phyloP scores from a whole-genome alignment of 2,329 filamentous ascomycete species.

The Paraphoma sp. region DNA sequence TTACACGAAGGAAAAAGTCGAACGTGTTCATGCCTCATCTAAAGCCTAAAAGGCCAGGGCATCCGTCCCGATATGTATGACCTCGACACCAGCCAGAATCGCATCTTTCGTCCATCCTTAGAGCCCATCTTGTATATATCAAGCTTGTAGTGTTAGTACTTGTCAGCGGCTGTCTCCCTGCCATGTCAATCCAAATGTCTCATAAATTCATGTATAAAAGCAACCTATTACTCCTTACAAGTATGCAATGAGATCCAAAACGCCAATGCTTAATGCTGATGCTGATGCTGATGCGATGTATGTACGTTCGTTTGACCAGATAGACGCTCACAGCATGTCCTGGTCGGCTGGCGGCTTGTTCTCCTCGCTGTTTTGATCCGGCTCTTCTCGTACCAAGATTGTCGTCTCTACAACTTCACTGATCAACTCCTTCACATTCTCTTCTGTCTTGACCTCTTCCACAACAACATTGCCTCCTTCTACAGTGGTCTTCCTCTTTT shows the following conservation, averaged over 20 bases:
- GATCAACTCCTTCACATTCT: conserved; percentile 3
- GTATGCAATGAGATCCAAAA: conserved; percentile 24
- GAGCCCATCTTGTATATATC: too few relatives aligned
- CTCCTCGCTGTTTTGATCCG: conserved; percentile 4
- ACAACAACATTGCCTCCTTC: conserved; percentile 30
- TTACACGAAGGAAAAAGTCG: too few relatives aligned
- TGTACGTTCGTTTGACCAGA: not conserved
- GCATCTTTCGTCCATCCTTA: too few relatives aligned
- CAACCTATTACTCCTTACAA: too few relatives aligned
- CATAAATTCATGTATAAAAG: too few relatives aligned
- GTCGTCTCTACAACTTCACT: conserved; percentile 12
- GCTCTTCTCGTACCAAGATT: conserved; percentile 9
- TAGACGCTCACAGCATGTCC: conserved; percentile 18
- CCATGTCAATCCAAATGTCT: too few relatives aligned
- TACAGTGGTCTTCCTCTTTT: conserved; percentile 32
- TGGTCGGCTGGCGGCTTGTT: conserved; percentile 20
- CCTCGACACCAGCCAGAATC: too few relatives aligned
- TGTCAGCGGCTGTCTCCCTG: too few relatives aligned
- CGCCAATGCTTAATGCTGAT: conserved; percentile 19
- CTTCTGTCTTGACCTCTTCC: conserved; percentile 25
- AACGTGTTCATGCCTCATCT: too few relatives aligned
- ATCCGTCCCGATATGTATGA: too few relatives aligned
- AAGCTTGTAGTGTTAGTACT: too few relatives aligned
- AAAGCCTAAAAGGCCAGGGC: too few relatives aligned
- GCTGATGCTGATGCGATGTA: conserved; percentile 15